Conservation (phyloP, 352 stramenopile species). For the Phytophthora kernoviae region DNA sequence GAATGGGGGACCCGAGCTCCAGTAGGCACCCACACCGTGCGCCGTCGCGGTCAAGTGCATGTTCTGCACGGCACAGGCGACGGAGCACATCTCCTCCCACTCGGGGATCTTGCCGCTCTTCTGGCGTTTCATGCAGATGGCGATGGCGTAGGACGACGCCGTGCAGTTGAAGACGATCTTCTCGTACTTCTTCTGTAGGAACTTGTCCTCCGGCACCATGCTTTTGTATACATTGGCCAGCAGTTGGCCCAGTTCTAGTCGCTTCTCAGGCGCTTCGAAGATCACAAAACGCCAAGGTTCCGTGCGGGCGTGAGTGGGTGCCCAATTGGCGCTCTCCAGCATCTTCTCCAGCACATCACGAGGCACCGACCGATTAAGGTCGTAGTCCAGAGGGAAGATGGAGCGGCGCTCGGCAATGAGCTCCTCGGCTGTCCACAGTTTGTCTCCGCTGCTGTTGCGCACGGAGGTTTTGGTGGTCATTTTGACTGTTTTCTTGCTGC, state of each 20-base stretch:
- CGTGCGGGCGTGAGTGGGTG: conserved; percentile 77
- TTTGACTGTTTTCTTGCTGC: conserved; percentile 27
- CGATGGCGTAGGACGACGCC: conserved; percentile 75
- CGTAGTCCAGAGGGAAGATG: conserved; percentile 77
- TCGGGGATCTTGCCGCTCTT: conserved; percentile 81
- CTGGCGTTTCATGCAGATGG: conserved; percentile 89
- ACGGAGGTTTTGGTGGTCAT: conserved; percentile 27
- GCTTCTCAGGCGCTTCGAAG: conserved; percentile 59
- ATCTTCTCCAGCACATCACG: conserved; percentile 73
- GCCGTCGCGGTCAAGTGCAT: conserved; percentile 78
- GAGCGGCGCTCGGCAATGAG: conserved; percentile 81
- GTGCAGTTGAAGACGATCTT: conserved; percentile 80
- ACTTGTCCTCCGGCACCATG: conserved; percentile 63
- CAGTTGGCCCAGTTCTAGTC: conserved; percentile 62
- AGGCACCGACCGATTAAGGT: conserved; percentile 55
- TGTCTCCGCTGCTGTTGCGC: conserved; percentile 33
- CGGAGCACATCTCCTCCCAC: conserved; percentile 78
- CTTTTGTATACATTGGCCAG: conserved; percentile 77
- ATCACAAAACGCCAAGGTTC: conserved; percentile 88
- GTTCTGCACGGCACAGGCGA: conserved; percentile 85
- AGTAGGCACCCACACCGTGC: conserved; percentile 81
- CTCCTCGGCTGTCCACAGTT: conserved; percentile 68
- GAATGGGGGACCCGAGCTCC: conserved; percentile 77
- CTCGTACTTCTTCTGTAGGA: conserved; percentile 80
- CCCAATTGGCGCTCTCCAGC: conserved; percentile 82